A percentile compares a stretch with the other conserved stretches of the same genome.
Conservation (phyloP, 352 stramenopile genomes). For the Pythium periplocum region DNA sequence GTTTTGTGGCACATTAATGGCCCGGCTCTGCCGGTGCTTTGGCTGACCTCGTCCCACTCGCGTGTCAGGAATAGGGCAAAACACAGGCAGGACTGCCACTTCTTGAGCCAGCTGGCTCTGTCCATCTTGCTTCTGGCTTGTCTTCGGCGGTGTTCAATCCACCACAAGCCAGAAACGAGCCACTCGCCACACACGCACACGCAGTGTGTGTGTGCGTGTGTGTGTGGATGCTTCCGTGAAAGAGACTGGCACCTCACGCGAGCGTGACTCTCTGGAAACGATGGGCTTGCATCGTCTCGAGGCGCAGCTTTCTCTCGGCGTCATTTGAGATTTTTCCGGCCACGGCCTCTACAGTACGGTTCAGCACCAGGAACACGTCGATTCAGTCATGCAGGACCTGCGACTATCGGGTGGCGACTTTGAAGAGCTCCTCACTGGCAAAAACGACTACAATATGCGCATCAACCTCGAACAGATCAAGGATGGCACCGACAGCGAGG, state of each 20-base stretch:
- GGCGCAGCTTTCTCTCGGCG: neutral
- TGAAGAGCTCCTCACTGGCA: constrained; percentile 22
- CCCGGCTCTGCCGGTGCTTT: no score
- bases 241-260: neutral
- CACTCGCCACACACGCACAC: no score
- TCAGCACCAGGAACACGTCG: constrained; percentile 1
- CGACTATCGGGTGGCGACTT: constrained; percentile 24
- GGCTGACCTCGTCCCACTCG: no score
- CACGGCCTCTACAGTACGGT: no score
- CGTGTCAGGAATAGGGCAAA: no score
- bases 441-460: constrained; percentile 22
- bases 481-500: neutral
- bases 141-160: no score
- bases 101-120: no score
- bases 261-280: neutral
- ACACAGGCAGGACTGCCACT: no score
- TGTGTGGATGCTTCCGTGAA: neutral
- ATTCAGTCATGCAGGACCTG: constrained; percentile 20
- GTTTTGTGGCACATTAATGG: no score
- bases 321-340: constrained; percentile 27
- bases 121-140: no score
- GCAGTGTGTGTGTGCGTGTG: no score
- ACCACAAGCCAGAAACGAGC: no score
- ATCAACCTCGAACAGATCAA: constrained; percentile 26
- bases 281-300: neutral